Percentiles rank a stretch among this genome's conserved stretches.
These are phyloP conservation scores for Drosera capensis DNA, from an alignment of 148 eudicot genomes.

Conservation along the genomic window DNA sequence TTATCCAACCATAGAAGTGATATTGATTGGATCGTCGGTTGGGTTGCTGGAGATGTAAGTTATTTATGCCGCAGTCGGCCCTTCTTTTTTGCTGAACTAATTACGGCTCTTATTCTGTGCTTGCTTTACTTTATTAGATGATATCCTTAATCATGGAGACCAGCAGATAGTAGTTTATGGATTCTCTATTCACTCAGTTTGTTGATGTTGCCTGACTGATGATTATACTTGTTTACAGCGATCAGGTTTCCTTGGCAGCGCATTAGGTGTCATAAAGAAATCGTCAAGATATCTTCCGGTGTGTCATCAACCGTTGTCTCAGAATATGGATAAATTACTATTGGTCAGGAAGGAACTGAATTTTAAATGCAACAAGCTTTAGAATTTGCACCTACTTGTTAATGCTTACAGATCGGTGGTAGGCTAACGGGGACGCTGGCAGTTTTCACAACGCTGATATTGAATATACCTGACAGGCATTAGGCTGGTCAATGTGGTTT, in stretches of 20 bases:
- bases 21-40: slow-evolving; percentile 97
- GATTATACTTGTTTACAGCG: slow-evolving; percentile 45
- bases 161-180: background rate
- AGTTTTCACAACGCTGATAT: no score
- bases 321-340: background rate
- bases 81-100: background rate
- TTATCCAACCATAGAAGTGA: slow-evolving; percentile 79
- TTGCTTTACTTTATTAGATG: no score
- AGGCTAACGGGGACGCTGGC: no score
- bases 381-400: no score
- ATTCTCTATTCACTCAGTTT: background rate
- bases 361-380: no score
- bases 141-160: no score
- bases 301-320: slow-evolving; percentile 9
- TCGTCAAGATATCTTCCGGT: slow-evolving; percentile 66
- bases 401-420: no score
- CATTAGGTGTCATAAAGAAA: slow-evolving; percentile 74
- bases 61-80: slow-evolving; percentile 4
- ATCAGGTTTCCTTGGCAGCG: slow-evolving; percentile 83
- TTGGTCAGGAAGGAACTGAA: no score
- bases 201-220: slow-evolving; percentile 4
- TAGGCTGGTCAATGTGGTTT: slow-evolving; percentile 99
- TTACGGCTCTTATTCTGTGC: no score
- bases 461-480: no score
- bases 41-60: slow-evolving; percentile 92